Conservation (phyloP, 2,329 filamentous ascomycete genomes). For the Aspergillus sp. region DNA sequence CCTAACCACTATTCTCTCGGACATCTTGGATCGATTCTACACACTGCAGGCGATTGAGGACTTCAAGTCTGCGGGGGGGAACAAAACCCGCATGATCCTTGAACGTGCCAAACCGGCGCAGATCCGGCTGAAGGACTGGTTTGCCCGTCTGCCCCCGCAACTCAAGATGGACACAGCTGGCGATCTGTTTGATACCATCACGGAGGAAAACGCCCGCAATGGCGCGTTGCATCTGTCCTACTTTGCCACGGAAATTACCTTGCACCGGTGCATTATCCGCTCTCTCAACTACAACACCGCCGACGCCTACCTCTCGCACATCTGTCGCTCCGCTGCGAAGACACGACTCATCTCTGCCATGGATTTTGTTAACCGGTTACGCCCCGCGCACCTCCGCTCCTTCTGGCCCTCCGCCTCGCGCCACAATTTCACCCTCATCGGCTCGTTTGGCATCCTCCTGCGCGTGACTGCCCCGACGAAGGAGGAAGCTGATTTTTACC, state of each 20-base stretch:
- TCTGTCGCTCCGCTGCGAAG: constrained; percentile 88
- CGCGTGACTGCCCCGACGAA: constrained; percentile 80
- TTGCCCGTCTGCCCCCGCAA: constrained; percentile 38
- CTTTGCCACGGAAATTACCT: constrained; percentile 87
- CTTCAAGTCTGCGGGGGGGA: constrained; percentile 31
- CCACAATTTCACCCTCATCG: constrained; percentile 83
- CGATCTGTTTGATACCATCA: constrained; percentile 37
- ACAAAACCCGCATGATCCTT: constrained; percentile 43
- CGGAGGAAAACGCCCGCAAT: constrained; percentile 34
- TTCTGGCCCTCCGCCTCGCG: constrained; percentile 61
- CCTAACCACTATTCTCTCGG: constrained; percentile 45
- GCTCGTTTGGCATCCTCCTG: constrained; percentile 82
- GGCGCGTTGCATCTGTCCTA: constrained; percentile 85
- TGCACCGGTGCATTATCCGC: constrained; percentile 83
- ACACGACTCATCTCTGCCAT: constrained; percentile 90
- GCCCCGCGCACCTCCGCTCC: constrained; percentile 72
- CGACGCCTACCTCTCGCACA: constrained; percentile 79
- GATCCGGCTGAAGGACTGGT: constrained; percentile 47
- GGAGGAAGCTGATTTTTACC: constrained; percentile 91
- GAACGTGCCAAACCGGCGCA: constrained; percentile 48
- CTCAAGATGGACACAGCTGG: constrained; percentile 44
- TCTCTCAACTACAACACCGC: constrained; percentile 54
- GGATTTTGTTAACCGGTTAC: constrained; percentile 92
- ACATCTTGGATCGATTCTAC: constrained; percentile 46
- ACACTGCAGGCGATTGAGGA: constrained; percentile 42